phyloP scores from a whole-genome alignment of 1,284 basidiomycete genomes.

The Papiliotrema laurentii region DNA sequence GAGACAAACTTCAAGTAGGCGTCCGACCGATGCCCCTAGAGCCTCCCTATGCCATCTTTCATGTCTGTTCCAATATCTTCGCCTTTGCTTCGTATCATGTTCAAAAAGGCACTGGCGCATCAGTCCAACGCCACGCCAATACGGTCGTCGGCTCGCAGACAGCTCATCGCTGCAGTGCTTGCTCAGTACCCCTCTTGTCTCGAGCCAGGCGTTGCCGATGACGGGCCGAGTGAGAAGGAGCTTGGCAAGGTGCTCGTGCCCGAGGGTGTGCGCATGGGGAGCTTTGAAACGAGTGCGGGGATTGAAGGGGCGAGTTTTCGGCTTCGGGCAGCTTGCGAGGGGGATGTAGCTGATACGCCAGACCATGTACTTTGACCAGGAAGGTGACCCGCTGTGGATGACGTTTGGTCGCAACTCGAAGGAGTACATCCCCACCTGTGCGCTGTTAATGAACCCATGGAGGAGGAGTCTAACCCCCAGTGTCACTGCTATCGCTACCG shows the following conservation, averaged over 20 bases:
- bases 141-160: conserved; percentile 42
- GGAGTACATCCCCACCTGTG: conserved; percentile 65
- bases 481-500: conserved; percentile 27
- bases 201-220: conserved; percentile 5
- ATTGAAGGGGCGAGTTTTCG: conserved; percentile 36
- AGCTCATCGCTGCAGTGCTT: conserved; percentile 31
- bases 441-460: conserved; percentile 41
- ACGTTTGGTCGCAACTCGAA: conserved; percentile 56
- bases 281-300: conserved; percentile 41
- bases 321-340: not conserved
- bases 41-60: not conserved
- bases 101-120: conserved; percentile 46
- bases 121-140: conserved; percentile 46
- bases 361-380: conserved; percentile 55
- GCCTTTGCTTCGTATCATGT: conserved; percentile 26
- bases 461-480: conserved; percentile 34
- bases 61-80: not conserved
- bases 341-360: conserved; percentile 35
- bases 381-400: conserved; percentile 79
- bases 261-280: conserved; percentile 35
- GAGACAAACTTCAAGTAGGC: not conserved
- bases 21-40: not conserved
- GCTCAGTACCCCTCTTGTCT: conserved; percentile 31
- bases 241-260: conserved; percentile 39
- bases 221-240: conserved; percentile 28